These are phyloP conservation scores for Colletotrichum nymphaeae DNA, from an alignment of 2,329 filamentous ascomycete species.

Conservation along the genomic window DNA sequence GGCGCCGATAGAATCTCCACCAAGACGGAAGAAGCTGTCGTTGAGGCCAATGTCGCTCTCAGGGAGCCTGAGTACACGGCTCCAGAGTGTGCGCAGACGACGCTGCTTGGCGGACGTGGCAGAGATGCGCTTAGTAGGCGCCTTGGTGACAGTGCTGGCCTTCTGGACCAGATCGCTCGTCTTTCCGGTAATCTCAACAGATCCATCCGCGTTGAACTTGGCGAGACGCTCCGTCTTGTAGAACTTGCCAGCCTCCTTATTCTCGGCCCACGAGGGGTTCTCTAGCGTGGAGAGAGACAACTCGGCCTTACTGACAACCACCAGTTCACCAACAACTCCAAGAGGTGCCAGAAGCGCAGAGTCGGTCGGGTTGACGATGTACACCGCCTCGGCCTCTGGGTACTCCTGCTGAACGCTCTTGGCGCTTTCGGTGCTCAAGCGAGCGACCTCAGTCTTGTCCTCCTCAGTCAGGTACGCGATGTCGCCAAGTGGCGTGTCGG, in stretches of 20 bases:
- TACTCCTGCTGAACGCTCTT: slow-evolving; percentile 40
- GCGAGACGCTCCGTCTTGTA: slow-evolving; percentile 55
- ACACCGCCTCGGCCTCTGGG: slow-evolving; percentile 45
- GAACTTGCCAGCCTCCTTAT: slow-evolving; percentile 41
- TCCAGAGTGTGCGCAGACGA: slow-evolving; percentile 60
- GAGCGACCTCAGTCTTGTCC: slow-evolving; percentile 47
- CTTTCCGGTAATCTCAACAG: slow-evolving; percentile 45
- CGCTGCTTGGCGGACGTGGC: slow-evolving; percentile 55
- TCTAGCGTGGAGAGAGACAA: slow-evolving; percentile 41
- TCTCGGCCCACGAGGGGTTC: slow-evolving; percentile 44
- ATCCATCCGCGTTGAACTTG: slow-evolving; percentile 47
- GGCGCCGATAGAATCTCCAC: slow-evolving; percentile 69
- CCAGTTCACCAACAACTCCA: slow-evolving; percentile 57
- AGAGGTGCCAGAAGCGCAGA: slow-evolving; percentile 49
- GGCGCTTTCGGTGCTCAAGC: slow-evolving; percentile 41
- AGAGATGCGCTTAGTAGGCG: slow-evolving; percentile 46
- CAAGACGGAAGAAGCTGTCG: slow-evolving; percentile 70
- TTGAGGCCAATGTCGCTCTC: slow-evolving; percentile 62
- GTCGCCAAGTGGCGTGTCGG: slow-evolving; percentile 45
- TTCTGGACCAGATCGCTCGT: slow-evolving; percentile 31
- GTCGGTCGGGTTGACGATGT: slow-evolving; percentile 53
- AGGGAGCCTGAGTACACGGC: slow-evolving; percentile 54
- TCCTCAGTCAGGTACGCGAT: slow-evolving; percentile 48
- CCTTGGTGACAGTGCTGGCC: slow-evolving; percentile 12
- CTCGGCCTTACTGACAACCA: slow-evolving; percentile 48